These are phyloP conservation scores for Pelargonium myrrhifolium DNA, from an alignment of 441 rosid genomes.

Conservation along the genomic window DNA sequence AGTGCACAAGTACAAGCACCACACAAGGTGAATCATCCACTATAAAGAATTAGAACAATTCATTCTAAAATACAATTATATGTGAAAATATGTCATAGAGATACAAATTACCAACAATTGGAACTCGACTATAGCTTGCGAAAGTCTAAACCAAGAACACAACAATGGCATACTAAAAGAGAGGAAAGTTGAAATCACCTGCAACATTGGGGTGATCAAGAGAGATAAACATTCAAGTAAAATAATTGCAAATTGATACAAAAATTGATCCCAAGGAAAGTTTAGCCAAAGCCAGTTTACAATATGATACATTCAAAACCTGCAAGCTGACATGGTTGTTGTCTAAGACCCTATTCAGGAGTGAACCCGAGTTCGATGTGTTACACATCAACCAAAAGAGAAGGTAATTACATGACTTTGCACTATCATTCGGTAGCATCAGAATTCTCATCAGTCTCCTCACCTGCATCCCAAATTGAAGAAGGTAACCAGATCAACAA, in stretches of 20 bases:
- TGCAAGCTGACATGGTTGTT: slow-evolving; percentile 5
- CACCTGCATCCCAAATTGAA: slow-evolving; percentile 18
- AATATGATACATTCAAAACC: slow-evolving; percentile 3
- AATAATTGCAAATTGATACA: slow-evolving; percentile 11
- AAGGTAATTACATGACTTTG: slow-evolving; percentile 12
- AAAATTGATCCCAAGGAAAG: slow-evolving; percentile 6
- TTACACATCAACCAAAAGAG: slow-evolving; percentile 1
- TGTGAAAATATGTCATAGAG: no score
- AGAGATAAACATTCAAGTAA: slow-evolving; percentile 14
- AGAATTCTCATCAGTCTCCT: slow-evolving; percentile 24
- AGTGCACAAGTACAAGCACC: no score
- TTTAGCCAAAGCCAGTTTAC: slow-evolving; percentile 6
- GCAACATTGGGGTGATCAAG: background rate
- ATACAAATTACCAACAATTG: background rate
- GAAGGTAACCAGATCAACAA: background rate
- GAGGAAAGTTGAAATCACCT: background rate
- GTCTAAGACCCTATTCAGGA: slow-evolving; percentile 4
- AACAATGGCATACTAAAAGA: background rate
- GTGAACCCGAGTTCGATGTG: background rate
- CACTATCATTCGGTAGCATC: slow-evolving; percentile 22
- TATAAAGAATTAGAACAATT: no score
- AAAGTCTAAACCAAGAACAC: background rate
- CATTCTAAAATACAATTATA: no score
- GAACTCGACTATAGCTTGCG: background rate
- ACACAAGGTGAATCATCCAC: no score